A percentile compares a stretch with the other conserved stretches of the same genome.
These are phyloP conservation scores for Auricularia auricula-judae DNA, from an alignment of 768 basidiomycete species.

Conservation along the genomic window DNA sequence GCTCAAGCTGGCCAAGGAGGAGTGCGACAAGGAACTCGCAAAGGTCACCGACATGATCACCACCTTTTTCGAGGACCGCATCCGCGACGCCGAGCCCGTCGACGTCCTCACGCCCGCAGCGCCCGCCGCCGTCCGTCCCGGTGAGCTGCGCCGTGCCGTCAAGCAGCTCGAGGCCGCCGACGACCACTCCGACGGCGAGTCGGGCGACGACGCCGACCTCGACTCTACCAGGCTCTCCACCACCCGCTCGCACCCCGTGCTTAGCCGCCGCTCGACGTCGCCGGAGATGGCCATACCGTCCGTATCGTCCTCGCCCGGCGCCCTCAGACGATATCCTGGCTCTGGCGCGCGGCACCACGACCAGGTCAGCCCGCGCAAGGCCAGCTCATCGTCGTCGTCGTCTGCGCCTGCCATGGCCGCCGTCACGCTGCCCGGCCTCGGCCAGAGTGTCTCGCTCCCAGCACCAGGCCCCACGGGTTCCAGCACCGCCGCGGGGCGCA, in stretches of 20 bases:
- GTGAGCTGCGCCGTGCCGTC: slow-evolving; percentile 2
- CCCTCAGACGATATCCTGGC: slow-evolving; percentile 8
- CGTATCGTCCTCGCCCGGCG: not conserved
- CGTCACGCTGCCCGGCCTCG: slow-evolving; percentile 14
- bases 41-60: slow-evolving; percentile 93
- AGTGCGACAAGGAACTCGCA: slow-evolving; percentile 93
- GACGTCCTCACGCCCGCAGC: not conserved
- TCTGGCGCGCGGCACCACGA: slow-evolving; percentile 5
- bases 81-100: slow-evolving; percentile 60
- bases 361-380: slow-evolving; percentile 45
- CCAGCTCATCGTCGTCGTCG: slow-evolving; percentile 2
- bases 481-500: slow-evolving; percentile 47
- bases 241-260: slow-evolving; percentile 1
- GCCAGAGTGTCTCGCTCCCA: slow-evolving; percentile 18
- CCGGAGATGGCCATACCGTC: slow-evolving; percentile 3
- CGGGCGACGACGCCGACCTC: slow-evolving; percentile 25
- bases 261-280: not conserved
- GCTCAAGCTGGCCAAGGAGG: slow-evolving; percentile 86
- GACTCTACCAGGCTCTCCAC: slow-evolving; percentile 4
- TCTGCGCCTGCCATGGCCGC: slow-evolving; percentile 27
- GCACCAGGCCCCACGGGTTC: slow-evolving; percentile 44
- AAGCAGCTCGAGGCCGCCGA: slow-evolving; percentile 22
- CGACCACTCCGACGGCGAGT: slow-evolving; percentile 24
- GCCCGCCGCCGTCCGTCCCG: not conserved
- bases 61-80: slow-evolving; percentile 83